Base-by-base conservation (phyloP, 768 basidiomycete species). In the Galerina sulciceps region DNA sequence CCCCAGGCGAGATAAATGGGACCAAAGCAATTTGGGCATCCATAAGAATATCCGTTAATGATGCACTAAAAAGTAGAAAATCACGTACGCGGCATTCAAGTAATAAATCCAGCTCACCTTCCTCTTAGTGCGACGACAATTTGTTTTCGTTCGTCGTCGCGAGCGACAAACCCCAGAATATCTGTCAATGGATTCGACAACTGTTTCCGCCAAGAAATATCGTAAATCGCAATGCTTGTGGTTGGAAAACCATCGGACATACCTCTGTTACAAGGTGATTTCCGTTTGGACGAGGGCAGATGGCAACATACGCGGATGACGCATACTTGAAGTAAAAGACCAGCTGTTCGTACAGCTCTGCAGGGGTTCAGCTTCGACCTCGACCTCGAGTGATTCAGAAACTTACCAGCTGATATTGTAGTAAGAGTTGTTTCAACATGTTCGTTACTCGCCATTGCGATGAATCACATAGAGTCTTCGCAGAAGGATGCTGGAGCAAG, bases 311-410 rank as follows among this genome's bases (percentile, higher is more conserved):
- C 3, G 81, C 79, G 6, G 82, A 82, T 10, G 83, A 80, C 1
- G 84, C 80, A 58, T 83, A 85, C 67, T 83, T 82, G 75, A 83
- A 81, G 71, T 85, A 84, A 59, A 79, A 76, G 1, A 82, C 67
- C 6, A 85, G 71, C 54, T 83, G 75, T 35, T 78, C 66, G 62
- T 76, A 82, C 6, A 74, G 65, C 23, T 76, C 79, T 80, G 57
- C 5, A 20, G 3, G 5, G 38, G 14, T 14, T 10, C 20, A 14
- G n/a, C 6, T 13, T 14, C 26, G 26, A 31, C 26, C 13, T 20
- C 49, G 4, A 4, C 23, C 26, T 6, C 15, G 17, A 23, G 34
- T 9, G 11, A 17, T 37, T 20, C 37, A 22, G 11, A 4, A 11
- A 15, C 11, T 6, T 20, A 51, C 49, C 49, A 23, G 37, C 38